Evolutionary conservation across 1,284 basidiomycete genomes (phyloP).

Genomic region (Apiotrichum porosum): DNA sequence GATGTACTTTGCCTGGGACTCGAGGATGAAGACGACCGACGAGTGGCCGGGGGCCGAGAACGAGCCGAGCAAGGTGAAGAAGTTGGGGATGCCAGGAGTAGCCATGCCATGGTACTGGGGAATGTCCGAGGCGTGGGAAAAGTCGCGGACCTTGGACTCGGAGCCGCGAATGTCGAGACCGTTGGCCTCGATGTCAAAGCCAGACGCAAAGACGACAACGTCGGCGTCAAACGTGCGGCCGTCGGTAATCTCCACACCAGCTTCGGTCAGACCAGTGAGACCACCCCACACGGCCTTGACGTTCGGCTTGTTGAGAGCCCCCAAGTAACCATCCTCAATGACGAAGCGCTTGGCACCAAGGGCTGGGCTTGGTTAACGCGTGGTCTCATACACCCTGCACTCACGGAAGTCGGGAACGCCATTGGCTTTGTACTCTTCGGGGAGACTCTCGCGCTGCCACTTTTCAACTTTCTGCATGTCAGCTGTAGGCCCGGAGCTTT

Average conservation of each 20-base stretch:
- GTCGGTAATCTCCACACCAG: conserved; percentile 15
- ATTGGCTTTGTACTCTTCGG: conserved; percentile 10
- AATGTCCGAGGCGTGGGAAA: not conserved
- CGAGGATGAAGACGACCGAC: conserved; percentile 6
- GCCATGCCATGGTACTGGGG: conserved; percentile 3
- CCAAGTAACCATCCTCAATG: conserved; percentile 22
- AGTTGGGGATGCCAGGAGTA: conserved; percentile 18
- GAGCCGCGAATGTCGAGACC: conserved; percentile 2
- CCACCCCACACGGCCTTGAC: conserved; percentile 17
- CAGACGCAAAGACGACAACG: conserved; percentile 9
- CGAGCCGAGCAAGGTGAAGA: conserved; percentile 12
- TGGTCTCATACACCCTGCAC: not conserved
- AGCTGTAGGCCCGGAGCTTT: too few relatives aligned
- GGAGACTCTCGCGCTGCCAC: conserved; percentile 10
- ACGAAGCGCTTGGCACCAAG: conserved; percentile 23
- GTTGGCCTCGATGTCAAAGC: conserved; percentile 1
- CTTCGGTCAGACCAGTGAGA: conserved; percentile 4
- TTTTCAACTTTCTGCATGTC: not conserved
- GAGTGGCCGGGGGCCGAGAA: conserved; percentile 7
- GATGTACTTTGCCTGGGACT: conserved; percentile 5
- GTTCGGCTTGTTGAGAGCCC: conserved; percentile 20
- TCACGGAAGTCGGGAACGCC: conserved; percentile 24
- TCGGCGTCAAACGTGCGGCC: conserved; percentile 13
- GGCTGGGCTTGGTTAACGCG: conserved; percentile 6
- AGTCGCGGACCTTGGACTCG: not conserved